Conservation (phyloP, 164 flowering plant genomes). For the Vitis rotundifolia region DNA sequence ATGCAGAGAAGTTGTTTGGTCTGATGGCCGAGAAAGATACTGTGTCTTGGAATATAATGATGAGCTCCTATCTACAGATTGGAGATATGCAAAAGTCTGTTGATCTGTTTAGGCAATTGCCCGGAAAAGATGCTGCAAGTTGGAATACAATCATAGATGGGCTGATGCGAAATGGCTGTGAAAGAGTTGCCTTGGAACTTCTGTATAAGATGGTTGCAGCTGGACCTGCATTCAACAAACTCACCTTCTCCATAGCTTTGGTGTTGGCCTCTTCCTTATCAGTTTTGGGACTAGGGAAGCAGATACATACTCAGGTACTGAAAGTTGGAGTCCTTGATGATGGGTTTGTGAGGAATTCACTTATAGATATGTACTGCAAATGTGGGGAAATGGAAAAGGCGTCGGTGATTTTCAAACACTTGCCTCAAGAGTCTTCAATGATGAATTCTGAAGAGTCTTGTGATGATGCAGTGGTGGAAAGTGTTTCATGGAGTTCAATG, state of each 20-base stretch:
- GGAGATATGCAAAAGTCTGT: conserved; percentile 51
- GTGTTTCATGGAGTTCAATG: conserved; percentile 45
- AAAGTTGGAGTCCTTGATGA: conserved; percentile 17
- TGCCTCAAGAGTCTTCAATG: conserved; percentile 1
- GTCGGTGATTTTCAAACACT: conserved; percentile 8
- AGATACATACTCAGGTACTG: conserved; percentile 31
- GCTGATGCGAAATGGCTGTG: conserved; percentile 42
- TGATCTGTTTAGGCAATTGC: conserved; percentile 49
- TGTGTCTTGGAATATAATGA: conserved; percentile 65
- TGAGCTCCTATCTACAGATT: conserved; percentile 40
- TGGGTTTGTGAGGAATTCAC: conserved; percentile 32
- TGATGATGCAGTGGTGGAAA: conserved; percentile 11
- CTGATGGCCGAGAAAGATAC: conserved; percentile 40
- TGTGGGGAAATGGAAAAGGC: conserved; percentile 32
- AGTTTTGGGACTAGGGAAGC: conserved; percentile 41
- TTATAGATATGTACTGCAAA: conserved; percentile 33
- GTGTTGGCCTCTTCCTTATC: conserved; percentile 45
- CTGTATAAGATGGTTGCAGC: conserved; percentile 43
- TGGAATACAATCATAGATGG: conserved; percentile 82
- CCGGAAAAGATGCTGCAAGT: conserved; percentile 47
- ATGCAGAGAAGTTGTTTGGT: conserved; percentile 46
- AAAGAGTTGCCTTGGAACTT: conserved; percentile 39
- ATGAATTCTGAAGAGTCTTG: not conserved
- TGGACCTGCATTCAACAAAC: conserved; percentile 29
- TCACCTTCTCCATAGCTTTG: conserved; percentile 55